Evolutionary conservation across 2,329 filamentous ascomycete genomes (phyloP), one percentile per base, ranked within the genome.

Genomic region (Cordyceps fumosorosea): DNA sequence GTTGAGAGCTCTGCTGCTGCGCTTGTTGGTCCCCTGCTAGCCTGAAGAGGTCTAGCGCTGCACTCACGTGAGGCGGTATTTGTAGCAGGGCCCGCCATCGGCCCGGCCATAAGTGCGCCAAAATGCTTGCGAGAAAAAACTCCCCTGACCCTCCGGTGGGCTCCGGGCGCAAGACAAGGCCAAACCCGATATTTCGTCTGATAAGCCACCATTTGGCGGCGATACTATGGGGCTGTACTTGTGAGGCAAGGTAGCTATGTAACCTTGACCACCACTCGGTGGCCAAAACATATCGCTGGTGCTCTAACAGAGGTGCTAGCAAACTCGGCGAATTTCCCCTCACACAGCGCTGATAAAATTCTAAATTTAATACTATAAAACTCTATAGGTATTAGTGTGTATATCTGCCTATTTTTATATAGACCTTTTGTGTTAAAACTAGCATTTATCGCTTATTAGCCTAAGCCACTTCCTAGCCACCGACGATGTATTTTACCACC

Each of bases 11-110:
- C 68, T 18, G n/a, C 44, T 22, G 10, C 44, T 68, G n/a, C 29
- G 66, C 68, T 73, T 75, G 74, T 77, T 77, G 75, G 70, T 71
- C 64, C n/a, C 63, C 63, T 61, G 74, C 76, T 77, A 64, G 45
- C 71, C 66, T 11, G 10, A 66, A 62, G 8, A 14, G 65, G 64
- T 14, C 62, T 75, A 71, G 72, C 59, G 52, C 8, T 3, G 0
- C 0, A 1, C 11, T 4, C 70, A 72, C 69, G 70, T 72, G 71
- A 70, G 29, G 50, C 48, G 29, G 29, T 52, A 48, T 62, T 40
- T 62, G 37, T 51, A 12, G 34, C 54, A 50, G 22, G 22, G 34
- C 5, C 29, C n/a, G 12, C 29, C 14, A 52, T 24, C 34, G 22
- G 50, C n/a, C 14, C n/a, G n/a, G 48, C 44, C 57, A 45, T 29